Evolutionary conservation across 2,329 filamentous ascomycete genomes (phyloP), one percentile per base, ranked within the genome.

Genomic region (Coleophoma crateriformis): DNA sequence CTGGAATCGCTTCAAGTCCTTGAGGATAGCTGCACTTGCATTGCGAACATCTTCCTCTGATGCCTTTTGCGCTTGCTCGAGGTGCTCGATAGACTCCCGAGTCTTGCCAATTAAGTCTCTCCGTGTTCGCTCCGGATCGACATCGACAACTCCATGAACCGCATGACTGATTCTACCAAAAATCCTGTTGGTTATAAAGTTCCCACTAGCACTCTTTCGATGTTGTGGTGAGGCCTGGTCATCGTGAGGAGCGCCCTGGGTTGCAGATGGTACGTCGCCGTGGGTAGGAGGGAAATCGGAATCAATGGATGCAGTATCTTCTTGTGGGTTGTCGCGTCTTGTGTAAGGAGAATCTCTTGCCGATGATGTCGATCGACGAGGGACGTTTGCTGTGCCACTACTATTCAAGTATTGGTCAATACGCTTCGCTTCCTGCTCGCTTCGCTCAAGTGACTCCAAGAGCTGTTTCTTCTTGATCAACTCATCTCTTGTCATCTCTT

Each of bases 71-170:
- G 94, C 94, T 73, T 95, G 90, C 68, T 97, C 91, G 47, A 99
- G 77, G 72, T 96, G 80, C 42, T 71, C 79, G 54, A 99, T 83
- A 50, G 84, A 88, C 70, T 99, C 94, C 56, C 86, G 84, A 1
- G 94, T 99, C 76, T 96, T 97, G 37, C 92, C 91, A 59, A 99
- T 96, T 55, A 90, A 87, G 66, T 99, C 94, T 48, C 94, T 81
- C 47, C 94, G 79, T 40, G 91, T 96, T 55, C 91, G 79, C 70
- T 99, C 94, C 0, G 94, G 94, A 64, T 99, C 94, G 39, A 95
- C 89, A 65, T 99, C 94, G 1, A 94, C 92, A 61, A 97, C 92
- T 4, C 94, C 94, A 63, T 97, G 90, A 33, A 97, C 90, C 0
- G 94, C 94, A 69, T 99, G 92, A 49, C 89, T 95, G 54, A 99